Conservation (phyloP, 345 rosid species). For the Rhodamnia rubescens region DNA sequence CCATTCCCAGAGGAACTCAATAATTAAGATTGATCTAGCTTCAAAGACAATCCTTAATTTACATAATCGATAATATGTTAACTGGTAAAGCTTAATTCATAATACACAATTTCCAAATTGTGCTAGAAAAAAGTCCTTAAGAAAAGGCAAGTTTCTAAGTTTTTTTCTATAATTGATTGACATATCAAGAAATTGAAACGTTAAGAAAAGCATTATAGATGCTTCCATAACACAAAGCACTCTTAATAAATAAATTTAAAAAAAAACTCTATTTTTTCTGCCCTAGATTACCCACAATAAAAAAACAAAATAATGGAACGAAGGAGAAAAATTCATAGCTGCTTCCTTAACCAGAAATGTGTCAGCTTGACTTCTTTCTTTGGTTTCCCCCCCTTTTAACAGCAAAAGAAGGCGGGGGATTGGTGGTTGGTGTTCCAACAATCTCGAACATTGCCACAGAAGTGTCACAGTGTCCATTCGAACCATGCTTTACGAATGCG, state of each 20-base stretch:
- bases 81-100: neutral
- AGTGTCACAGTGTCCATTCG: neutral
- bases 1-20: neutral
- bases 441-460: neutral
- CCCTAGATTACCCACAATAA: neutral
- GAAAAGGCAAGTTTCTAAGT: neutral
- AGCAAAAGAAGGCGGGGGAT: neutral
- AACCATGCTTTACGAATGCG: neutral
- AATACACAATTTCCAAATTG: neutral
- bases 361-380: neutral
- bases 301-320: neutral
- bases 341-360: neutral
- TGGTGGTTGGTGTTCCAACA: neutral
- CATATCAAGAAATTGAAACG: neutral
- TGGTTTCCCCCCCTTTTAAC: neutral
- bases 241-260: neutral
- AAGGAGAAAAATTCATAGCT: neutral
- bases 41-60: neutral
- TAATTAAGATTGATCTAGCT: too few species aligned
- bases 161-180: neutral
- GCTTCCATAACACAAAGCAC: neutral
- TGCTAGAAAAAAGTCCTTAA: neutral
- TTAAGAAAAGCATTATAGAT: neutral
- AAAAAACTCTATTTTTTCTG: neutral
- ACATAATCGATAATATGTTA: neutral